Evolutionary conservation across 1,284 basidiomycete species (phyloP), one percentile per base, ranked within the genome.

Genomic region (Clitocybe nebularis): DNA sequence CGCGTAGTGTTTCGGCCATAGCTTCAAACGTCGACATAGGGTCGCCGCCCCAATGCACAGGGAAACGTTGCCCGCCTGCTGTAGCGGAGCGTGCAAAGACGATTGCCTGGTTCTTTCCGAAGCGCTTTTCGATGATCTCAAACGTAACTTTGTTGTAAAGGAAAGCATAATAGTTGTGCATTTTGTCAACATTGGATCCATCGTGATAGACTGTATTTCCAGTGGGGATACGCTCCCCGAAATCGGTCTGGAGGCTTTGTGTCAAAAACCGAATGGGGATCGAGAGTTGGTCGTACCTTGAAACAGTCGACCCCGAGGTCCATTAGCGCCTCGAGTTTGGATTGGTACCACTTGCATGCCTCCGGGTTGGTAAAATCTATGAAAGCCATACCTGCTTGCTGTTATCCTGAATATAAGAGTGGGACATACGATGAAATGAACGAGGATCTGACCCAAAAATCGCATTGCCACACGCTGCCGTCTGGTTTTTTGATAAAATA

Each of bases 1-100:
- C 78, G n/a, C 77, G 67, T n/a, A 81, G 62, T 1, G 75, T 73
- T 61, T 81, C 79, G 0, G 74, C 74, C 79, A 81, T 81, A 5
- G 77, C 79, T 47, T 79, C 76, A 53, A 73, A 80, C 0, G 76
- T 77, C 21, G 72, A 74, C 59, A 80, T 77, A 50, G 76, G 79
- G 50, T 81, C 78, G 5, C 79, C 78, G 8, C 78, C 77, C 78
- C 79, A 81, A 51, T 77, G 73, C 28, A 71, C 67, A 10, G 70
- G 69, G 58, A 70, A 71, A 26, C 66, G 48, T 57, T 81, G 78
- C 4, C 77, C 74, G 20, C 78, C 78, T 1, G 74, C 74, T 16
- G 74, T 72, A 0, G 75, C 70, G 4, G 74, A 71, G n/a, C 78
- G 63, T 1, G 77, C 77, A 47, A 81, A 81, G 1, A 81, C 64